These are phyloP conservation scores for Apostasia ramifera DNA, from an alignment of 106 monocot genomes.

Conservation along the genomic window DNA sequence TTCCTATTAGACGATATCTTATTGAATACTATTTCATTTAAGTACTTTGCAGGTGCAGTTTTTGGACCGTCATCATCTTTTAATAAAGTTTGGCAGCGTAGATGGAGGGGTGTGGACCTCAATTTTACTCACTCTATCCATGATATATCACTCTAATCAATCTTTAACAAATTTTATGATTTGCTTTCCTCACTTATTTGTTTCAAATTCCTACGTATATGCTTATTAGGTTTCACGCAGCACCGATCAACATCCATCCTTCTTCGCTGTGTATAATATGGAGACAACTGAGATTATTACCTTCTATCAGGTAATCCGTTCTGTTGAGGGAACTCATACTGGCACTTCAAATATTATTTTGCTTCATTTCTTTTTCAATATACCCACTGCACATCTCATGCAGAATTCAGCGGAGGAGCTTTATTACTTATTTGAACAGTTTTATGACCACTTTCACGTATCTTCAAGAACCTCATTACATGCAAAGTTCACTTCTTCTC, in stretches of 20 bases:
- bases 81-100: conserved; percentile 99
- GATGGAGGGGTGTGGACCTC: conserved; percentile 73
- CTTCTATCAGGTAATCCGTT: conserved; percentile 70
- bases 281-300: conserved; percentile 86
- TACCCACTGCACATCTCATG: conserved; percentile 5
- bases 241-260: conserved; percentile 76
- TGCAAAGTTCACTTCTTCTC: conserved; percentile 87
- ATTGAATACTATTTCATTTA: background rate
- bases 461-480: conserved; percentile 79
- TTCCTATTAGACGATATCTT: background rate
- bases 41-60: conserved; percentile 67
- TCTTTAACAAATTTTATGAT: background rate
- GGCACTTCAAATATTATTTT: background rate
- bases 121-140: background rate
- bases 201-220: conserved; percentile 2
- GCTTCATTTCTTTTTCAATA: background rate
- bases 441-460: conserved; percentile 79
- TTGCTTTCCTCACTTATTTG: background rate
- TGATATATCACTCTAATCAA: background rate
- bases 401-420: conserved; percentile 93
- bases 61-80: conserved; percentile 92
- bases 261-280: conserved; percentile 99
- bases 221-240: conserved; percentile 64
- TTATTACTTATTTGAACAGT: conserved; percentile 77
- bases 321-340: background rate